These are phyloP conservation scores for Claviceps pusilla DNA, from an alignment of 2,329 filamentous ascomycete genomes.

Conservation along the genomic window DNA sequence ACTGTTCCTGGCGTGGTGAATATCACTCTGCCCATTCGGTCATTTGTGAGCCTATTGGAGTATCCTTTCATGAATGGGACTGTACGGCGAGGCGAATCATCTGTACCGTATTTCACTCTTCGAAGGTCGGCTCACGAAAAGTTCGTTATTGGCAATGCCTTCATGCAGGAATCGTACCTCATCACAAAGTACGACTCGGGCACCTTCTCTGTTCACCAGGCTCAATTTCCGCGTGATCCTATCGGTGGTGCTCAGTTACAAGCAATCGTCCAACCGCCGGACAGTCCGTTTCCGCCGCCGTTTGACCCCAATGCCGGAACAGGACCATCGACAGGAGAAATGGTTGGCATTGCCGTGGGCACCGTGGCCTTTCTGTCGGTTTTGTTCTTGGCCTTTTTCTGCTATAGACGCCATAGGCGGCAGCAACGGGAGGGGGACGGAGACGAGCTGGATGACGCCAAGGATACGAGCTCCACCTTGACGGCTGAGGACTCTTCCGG, in stretches of 20 bases:
- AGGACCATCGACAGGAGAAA: constrained; percentile 25
- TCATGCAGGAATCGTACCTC: constrained; percentile 54
- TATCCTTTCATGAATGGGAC: constrained; percentile 32
- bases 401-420: constrained; percentile 20
- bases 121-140: constrained; percentile 36
- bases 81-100: constrained; percentile 29
- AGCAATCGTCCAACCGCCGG: constrained; percentile 25
- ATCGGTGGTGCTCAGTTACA: constrained; percentile 25
- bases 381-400: constrained; percentile 17
- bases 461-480: constrained; percentile 22
- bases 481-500: constrained; percentile 12
- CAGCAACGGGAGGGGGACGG: constrained; percentile 14
- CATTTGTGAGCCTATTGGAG: constrained; percentile 34
- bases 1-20: constrained; percentile 38
- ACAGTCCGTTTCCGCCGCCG: constrained; percentile 33
- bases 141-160: constrained; percentile 50
- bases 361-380: constrained; percentile 19
- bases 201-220: constrained; percentile 40
- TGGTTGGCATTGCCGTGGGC: constrained; percentile 32
- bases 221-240: constrained; percentile 32
- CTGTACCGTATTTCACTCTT: constrained; percentile 51
- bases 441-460: constrained; percentile 17
- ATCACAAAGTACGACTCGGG: constrained; percentile 40
- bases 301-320: constrained; percentile 7
- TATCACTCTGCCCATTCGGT: constrained; percentile 36